These are phyloP conservation scores for Leishmania tropica DNA, from an alignment of 208 protist species.

Conservation along the genomic window DNA sequence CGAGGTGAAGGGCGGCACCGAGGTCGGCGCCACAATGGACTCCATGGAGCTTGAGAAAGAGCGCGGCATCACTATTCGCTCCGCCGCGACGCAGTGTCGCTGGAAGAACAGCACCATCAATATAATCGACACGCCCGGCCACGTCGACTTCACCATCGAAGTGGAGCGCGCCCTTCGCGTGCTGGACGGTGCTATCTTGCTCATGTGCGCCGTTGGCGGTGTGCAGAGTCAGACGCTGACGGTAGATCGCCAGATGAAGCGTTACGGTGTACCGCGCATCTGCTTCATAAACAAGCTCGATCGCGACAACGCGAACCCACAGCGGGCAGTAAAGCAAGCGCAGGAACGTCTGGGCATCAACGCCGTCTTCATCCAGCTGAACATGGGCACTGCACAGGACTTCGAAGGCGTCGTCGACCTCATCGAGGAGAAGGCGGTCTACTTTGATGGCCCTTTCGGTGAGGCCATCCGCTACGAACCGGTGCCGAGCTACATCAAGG, in stretches of 20 bases:
- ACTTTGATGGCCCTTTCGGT: slow-evolving; percentile 95
- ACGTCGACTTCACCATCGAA: slow-evolving; percentile 99
- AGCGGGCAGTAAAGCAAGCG: slow-evolving; percentile 81
- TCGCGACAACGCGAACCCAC: slow-evolving; percentile 92
- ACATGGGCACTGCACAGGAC: slow-evolving; percentile 95
- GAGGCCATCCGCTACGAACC: slow-evolving; percentile 81
- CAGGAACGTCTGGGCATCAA: slow-evolving; percentile 96
- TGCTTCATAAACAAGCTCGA: slow-evolving; percentile 99
- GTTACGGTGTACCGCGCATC: slow-evolving; percentile 98
- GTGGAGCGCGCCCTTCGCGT: slow-evolving; percentile 98
- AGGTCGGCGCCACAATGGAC: slow-evolving; percentile 99
- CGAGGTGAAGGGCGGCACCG: slow-evolving; percentile 98
- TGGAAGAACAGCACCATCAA: slow-evolving; percentile 98
- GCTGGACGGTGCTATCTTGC: slow-evolving; percentile 98
- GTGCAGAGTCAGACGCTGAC: slow-evolving; percentile 99
- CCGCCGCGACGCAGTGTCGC: slow-evolving; percentile 96
- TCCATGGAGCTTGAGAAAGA: slow-evolving; percentile 99
- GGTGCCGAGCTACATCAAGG: slow-evolving; percentile 84
- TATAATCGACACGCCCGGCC: slow-evolving; percentile 99
- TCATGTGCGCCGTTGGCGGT: slow-evolving; percentile 96
- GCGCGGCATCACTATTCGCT: slow-evolving; percentile 99
- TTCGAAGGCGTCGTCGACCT: slow-evolving; percentile 98
- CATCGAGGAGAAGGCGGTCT: slow-evolving; percentile 87
- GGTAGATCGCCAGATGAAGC: slow-evolving; percentile 99
- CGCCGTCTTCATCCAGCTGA: slow-evolving; percentile 96